Conservation (phyloP, 306 rosid genomes). For the Castanopsis chinensis region DNA sequence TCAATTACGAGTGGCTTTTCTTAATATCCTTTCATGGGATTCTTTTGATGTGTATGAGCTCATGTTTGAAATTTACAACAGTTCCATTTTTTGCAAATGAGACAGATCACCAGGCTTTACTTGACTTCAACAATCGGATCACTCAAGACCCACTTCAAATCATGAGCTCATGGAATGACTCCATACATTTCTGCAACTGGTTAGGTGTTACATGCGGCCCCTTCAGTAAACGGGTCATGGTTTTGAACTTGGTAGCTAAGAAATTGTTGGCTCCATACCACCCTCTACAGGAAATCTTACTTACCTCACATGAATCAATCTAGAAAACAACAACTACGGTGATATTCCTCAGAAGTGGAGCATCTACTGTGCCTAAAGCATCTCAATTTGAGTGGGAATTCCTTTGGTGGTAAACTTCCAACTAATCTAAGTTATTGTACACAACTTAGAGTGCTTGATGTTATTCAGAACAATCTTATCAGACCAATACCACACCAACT, state of each 20-base stretch:
- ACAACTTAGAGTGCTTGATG: neutral
- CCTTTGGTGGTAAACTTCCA: slow-evolving; percentile 27
- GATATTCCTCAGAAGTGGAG: slow-evolving; percentile 39
- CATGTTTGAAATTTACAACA: neutral
- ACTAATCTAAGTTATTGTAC: slow-evolving; percentile 20
- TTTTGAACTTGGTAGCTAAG: slow-evolving; percentile 18
- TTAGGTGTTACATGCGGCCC: slow-evolving; percentile 31
- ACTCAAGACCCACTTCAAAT: slow-evolving; percentile 25
- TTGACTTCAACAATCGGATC: slow-evolving; percentile 30
- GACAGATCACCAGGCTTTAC: slow-evolving; percentile 27
- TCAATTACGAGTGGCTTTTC: neutral
- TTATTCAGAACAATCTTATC: neutral
- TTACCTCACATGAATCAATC: slow-evolving; percentile 25
- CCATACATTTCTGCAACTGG: slow-evolving; percentile 34
- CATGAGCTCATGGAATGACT: slow-evolving; percentile 47
- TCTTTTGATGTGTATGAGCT: slow-evolving; percentile 14
- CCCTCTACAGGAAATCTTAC: slow-evolving; percentile 41
- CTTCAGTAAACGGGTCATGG: slow-evolving; percentile 15
- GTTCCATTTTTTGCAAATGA: slow-evolving; percentile 14
- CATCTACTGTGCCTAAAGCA: slow-evolving; percentile 6
- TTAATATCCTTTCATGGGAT: neutral
- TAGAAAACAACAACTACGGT: slow-evolving; percentile 15
- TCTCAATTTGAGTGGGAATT: slow-evolving; percentile 22
- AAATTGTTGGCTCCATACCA: slow-evolving; percentile 24
- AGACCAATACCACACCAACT: slow-evolving; percentile 28